Evolutionary conservation across 768 basidiomycete species (phyloP), one percentile per base, ranked within the genome.

Genomic region (Xanthoconium stramineum): DNA sequence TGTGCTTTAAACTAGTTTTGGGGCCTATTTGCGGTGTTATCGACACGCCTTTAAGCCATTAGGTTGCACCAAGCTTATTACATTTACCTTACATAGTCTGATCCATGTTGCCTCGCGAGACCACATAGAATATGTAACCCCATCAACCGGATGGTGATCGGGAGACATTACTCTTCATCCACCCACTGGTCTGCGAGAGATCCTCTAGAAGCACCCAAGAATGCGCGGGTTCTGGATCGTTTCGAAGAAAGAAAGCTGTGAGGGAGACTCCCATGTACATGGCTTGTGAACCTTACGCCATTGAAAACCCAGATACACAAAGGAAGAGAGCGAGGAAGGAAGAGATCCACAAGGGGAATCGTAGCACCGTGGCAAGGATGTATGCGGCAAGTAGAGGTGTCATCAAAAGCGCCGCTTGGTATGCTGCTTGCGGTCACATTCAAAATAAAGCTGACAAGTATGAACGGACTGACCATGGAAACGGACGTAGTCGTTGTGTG

Each of bases 391-490:
- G 63, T 11, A 89, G 69, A 7, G 89, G 88, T 0, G 83, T 82
- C 6, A 83, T 83, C 42, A 89, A 69, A 13, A 92, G 75, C 5
- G 86, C 88, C 12, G 88, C 88, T 72, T 91, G 89, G 65, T 91
- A 91, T 32, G 87, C 90, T 92, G 65, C 20, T 57, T 33, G 46
- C 19, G 37, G 52, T 51, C 48, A 58, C n/a, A 47, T 52, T 45
- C 50, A 52, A 51, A 39, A 32, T 4, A 50, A 47, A 24, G 61
- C 47, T 51, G 48, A 52, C 37, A 33, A 52, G 44, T 32, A 44
- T 50, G 42, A 29, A 37, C 51, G 36, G 15, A 65, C 80, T 64
- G 50, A 88, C 88, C 86, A 66, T 89, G 88, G 67, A 90, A 91
- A 51, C 89, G 83, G 55, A 90, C 82, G 59, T 82, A 86, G 69